Evolutionary conservation across 1,284 basidiomycete species (phyloP).

Genomic region (Fistulinella cinereoalba): DNA sequence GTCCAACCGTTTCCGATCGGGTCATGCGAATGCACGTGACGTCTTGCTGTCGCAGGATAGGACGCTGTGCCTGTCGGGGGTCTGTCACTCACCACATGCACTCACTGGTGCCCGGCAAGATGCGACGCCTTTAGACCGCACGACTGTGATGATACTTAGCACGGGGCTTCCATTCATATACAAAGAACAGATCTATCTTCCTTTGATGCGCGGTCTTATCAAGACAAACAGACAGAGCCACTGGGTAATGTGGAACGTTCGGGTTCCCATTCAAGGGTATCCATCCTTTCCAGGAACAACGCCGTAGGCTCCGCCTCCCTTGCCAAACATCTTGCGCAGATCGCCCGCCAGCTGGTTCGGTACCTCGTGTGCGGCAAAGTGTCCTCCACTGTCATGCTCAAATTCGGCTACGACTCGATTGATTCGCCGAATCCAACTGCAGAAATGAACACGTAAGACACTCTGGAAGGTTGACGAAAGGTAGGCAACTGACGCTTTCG

Average conservation of each 20-base stretch:
- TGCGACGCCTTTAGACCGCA: too few species aligned
- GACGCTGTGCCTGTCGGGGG: too few species aligned
- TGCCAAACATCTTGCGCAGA: conserved; percentile 44
- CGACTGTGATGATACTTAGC: too few species aligned
- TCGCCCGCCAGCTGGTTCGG: conserved; percentile 37
- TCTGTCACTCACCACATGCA: too few species aligned
- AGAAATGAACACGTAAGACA: background rate
- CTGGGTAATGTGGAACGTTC: too few species aligned
- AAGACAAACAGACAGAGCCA: background rate
- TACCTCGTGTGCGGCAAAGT: conserved; percentile 41
- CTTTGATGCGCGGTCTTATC: too few species aligned
- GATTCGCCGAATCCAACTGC: conserved; percentile 24
- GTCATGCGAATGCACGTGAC: too few species aligned
- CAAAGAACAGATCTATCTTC: too few species aligned
- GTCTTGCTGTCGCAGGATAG: too few species aligned
- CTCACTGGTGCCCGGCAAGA: too few species aligned
- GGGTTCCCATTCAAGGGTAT: conserved; percentile 23
- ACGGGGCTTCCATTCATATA: too few species aligned
- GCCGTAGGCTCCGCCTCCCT: conserved; percentile 37
- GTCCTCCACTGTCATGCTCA: conserved; percentile 39
- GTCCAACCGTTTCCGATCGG: too few species aligned
- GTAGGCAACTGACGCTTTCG: conserved; percentile 35
- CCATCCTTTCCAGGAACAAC: conserved; percentile 35
- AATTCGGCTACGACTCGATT: conserved; percentile 24
- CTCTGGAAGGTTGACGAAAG: background rate